These are phyloP conservation scores for Ogataea paradorogensis DNA, from an alignment of 805 yeast genomes.

Conservation along the genomic window DNA sequence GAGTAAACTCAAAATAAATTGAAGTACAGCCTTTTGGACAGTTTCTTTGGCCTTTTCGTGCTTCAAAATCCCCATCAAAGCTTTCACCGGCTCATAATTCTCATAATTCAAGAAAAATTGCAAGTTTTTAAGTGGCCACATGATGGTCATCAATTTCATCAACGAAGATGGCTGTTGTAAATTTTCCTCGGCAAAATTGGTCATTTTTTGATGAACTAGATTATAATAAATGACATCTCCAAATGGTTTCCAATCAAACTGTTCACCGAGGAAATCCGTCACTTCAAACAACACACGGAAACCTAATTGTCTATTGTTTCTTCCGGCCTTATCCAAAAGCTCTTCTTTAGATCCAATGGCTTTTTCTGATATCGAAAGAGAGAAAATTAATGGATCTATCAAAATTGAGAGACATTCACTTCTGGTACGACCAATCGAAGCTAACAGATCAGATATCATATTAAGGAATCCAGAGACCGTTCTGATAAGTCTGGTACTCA, in stretches of 20 bases:
- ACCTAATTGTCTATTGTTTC: conserved; percentile 63
- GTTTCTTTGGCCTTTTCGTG: conserved; percentile 61
- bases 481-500: conserved; percentile 39
- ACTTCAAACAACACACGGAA: conserved; percentile 59
- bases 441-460: conserved; percentile 53
- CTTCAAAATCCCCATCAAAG: conserved; percentile 54
- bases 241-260: conserved; percentile 54
- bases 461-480: conserved; percentile 64
- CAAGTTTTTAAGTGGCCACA: conserved; percentile 50
- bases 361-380: conserved; percentile 52
- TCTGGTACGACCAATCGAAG: conserved; percentile 57
- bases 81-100: conserved; percentile 49
- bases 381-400: conserved; percentile 55
- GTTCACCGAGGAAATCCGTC: conserved; percentile 50
- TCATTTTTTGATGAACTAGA: conserved; percentile 64
- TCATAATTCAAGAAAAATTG: conserved; percentile 54
- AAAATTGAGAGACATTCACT: conserved; percentile 46
- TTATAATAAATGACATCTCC: conserved; percentile 48
- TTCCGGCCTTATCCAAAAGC: conserved; percentile 43
- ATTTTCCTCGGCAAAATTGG: conserved; percentile 69
- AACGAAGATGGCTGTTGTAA: conserved; percentile 80
- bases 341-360: conserved; percentile 30
- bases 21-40: conserved; percentile 55
- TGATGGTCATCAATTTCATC: conserved; percentile 57
- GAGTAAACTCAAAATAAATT: conserved; percentile 48